Conservation (phyloP, 2,329 filamentous ascomycete genomes). For the Colletotrichum lindemuthianum region DNA sequence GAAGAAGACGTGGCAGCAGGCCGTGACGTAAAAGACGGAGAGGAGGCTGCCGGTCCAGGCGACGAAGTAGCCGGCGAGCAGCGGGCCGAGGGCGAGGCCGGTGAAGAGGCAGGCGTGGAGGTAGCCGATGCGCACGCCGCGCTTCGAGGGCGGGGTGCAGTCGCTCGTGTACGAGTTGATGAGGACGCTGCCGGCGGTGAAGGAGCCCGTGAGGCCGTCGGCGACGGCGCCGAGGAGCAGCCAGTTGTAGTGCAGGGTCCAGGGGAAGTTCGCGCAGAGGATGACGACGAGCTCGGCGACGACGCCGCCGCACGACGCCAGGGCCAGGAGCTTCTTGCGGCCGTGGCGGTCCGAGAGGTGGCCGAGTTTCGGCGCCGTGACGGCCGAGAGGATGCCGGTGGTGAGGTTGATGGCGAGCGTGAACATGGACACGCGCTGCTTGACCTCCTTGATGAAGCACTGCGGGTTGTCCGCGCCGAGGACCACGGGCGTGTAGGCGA, state of each 20-base stretch:
- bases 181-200: conserved; percentile 81
- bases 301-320: conserved; percentile 80
- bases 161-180: conserved; percentile 90
- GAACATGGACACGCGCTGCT: conserved; percentile 80
- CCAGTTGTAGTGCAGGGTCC: conserved; percentile 79
- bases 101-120: conserved; percentile 89
- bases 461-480: conserved; percentile 78
- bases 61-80: conserved; percentile 83
- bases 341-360: conserved; percentile 89
- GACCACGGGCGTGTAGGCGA: conserved; percentile 70
- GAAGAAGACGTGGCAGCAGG: conserved; percentile 79
- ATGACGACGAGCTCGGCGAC: conserved; percentile 81
- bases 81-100: conserved; percentile 88
- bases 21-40: conserved; percentile 84
- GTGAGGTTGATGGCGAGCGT: conserved; percentile 79
- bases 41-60: conserved; percentile 79
- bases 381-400: conserved; percentile 79
- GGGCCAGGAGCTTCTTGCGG: conserved; percentile 76
- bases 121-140: conserved; percentile 87
- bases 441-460: conserved; percentile 83
- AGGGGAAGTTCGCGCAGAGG: conserved; percentile 78
- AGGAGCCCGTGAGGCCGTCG: conserved; percentile 89
- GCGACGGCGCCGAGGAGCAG: conserved; percentile 79
- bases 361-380: conserved; percentile 85
- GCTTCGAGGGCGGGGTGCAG: conserved; percentile 81